These are phyloP conservation scores for Solanum chacoense DNA, from an alignment of 305 asterid species.

Conservation along the genomic window DNA sequence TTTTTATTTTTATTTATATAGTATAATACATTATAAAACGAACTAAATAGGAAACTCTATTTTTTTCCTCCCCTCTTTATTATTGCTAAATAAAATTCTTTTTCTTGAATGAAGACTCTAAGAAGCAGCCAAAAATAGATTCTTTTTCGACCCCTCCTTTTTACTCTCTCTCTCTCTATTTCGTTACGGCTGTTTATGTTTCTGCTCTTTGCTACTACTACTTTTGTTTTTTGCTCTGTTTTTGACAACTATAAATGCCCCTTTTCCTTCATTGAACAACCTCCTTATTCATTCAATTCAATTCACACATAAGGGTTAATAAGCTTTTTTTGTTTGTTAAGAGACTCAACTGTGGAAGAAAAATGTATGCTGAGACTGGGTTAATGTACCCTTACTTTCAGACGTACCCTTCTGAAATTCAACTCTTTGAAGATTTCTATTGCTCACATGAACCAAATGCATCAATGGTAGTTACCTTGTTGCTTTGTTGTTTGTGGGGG, in stretches of 20 bases:
- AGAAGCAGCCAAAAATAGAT: conserved; percentile 36
- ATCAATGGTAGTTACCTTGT: conserved; percentile 31
- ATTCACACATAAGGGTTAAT: neutral
- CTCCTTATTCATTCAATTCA: conserved; percentile 13
- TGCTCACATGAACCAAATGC: conserved; percentile 44
- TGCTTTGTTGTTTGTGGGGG: neutral
- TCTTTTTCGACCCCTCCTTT: conserved; percentile 26
- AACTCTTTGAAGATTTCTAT: conserved; percentile 51
- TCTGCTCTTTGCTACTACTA: neutral
- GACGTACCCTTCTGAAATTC: conserved; percentile 48
- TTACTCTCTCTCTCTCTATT: conserved; percentile 12
- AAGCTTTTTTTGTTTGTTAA: neutral
- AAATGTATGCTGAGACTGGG: conserved; percentile 76
- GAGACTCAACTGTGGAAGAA: neutral
- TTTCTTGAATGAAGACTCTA: conserved; percentile 20
- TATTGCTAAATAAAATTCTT: neutral
- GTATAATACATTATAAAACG: too few relatives aligned
- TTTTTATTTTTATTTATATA: too few relatives aligned
- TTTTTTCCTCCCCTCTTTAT: neutral
- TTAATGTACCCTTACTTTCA: conserved; percentile 58
- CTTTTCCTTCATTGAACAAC: conserved; percentile 20
- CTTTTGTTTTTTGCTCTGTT: conserved; percentile 10
- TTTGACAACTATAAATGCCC: conserved; percentile 38
- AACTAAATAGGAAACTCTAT: neutral
- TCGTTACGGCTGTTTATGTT: conserved; percentile 19